These are phyloP conservation scores for Blastobotrys raffinosifermentans DNA, from an alignment of 1,139 yeast species.

Conservation along the genomic window DNA sequence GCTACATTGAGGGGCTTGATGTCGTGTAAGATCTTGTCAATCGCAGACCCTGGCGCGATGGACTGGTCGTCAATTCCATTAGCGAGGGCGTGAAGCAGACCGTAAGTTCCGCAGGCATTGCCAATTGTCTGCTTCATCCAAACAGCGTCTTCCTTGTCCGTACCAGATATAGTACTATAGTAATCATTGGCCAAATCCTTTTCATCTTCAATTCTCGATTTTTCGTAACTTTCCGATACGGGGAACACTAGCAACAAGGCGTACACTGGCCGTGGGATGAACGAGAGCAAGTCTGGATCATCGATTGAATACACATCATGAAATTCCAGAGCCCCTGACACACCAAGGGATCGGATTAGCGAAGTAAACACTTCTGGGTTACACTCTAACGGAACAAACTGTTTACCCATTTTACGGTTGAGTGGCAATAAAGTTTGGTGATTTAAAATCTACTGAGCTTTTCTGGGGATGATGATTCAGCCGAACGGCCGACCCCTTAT, in stretches of 20 bases:
- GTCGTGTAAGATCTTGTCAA: slow-evolving; percentile 29
- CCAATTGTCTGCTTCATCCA: slow-evolving; percentile 85
- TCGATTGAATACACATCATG: slow-evolving; percentile 80
- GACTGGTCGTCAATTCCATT: slow-evolving; percentile 47
- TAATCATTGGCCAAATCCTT: slow-evolving; percentile 19
- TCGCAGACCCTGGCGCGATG: slow-evolving; percentile 29
- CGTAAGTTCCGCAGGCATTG: slow-evolving; percentile 93
- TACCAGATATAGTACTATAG: slow-evolving; percentile 25
- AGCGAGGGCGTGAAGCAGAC: slow-evolving; percentile 66
- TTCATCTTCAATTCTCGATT: slow-evolving; percentile 40
- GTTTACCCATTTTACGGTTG: slow-evolving; percentile 13
- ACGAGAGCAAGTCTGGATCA: slow-evolving; percentile 69
- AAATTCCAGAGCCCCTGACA: slow-evolving; percentile 54
- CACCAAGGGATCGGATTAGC: slow-evolving; percentile 63
- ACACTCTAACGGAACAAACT: slow-evolving; percentile 78
- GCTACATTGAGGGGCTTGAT: slow-evolving; percentile 27
- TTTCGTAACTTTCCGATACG: slow-evolving; percentile 56
- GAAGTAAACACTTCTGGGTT: slow-evolving; percentile 81
- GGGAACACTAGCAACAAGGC: slow-evolving; percentile 81
- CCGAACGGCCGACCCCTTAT: too few relatives aligned
- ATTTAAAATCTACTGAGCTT: neutral
- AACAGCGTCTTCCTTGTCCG: slow-evolving; percentile 26
- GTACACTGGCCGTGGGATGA: slow-evolving; percentile 74
- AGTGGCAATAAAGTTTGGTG: slow-evolving; percentile 1
- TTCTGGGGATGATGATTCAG: too few relatives aligned